A percentile compares a stretch with the other conserved stretches of the same genome.
phyloP scores from a whole-genome alignment of 2,329 filamentous ascomycete species.

The Scedosporium minutisporum region DNA sequence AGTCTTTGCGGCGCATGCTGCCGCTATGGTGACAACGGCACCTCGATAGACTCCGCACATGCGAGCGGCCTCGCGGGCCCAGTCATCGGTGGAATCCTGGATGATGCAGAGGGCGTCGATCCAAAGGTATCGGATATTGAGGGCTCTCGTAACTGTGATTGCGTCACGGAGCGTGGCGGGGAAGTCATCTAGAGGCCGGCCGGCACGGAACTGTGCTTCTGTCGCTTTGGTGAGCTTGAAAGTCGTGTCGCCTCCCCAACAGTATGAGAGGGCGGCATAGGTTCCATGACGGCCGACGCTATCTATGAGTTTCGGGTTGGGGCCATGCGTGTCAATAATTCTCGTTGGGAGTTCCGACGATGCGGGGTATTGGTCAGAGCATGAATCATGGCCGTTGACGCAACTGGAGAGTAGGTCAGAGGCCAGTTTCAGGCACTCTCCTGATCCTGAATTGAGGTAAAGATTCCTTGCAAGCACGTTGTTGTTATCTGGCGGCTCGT shows the following conservation, averaged over 20 bases:
- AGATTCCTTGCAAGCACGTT: not conserved
- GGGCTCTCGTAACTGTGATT: conserved; percentile 1
- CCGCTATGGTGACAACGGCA: not conserved
- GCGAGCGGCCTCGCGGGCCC: not conserved
- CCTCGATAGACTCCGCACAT: not conserved
- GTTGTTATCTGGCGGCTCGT: not conserved
- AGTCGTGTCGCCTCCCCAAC: not conserved
- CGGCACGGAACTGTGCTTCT: not conserved
- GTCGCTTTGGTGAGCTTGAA: not conserved
- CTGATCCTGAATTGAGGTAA: not conserved
- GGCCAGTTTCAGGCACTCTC: not conserved
- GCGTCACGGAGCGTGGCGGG: conserved; percentile 7
- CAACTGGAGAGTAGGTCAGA: not conserved
- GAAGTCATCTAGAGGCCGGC: not conserved
- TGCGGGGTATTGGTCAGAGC: not conserved
- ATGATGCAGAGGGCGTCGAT: conserved; percentile 11
- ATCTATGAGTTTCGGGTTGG: not conserved
- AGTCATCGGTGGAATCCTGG: conserved; percentile 7
- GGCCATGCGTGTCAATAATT: not conserved
- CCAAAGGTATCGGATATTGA: conserved; percentile 8
- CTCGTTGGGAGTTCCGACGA: not conserved
- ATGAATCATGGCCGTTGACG: not conserved
- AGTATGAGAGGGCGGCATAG: conserved; percentile 3
- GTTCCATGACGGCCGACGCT: not conserved
- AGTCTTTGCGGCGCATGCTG: not conserved